Percentiles rank a stretch among this genome's conserved stretches.
Evolutionary conservation across 768 basidiomycete genomes (phyloP).

Genomic region (Udeniomyces megalosporus): DNA sequence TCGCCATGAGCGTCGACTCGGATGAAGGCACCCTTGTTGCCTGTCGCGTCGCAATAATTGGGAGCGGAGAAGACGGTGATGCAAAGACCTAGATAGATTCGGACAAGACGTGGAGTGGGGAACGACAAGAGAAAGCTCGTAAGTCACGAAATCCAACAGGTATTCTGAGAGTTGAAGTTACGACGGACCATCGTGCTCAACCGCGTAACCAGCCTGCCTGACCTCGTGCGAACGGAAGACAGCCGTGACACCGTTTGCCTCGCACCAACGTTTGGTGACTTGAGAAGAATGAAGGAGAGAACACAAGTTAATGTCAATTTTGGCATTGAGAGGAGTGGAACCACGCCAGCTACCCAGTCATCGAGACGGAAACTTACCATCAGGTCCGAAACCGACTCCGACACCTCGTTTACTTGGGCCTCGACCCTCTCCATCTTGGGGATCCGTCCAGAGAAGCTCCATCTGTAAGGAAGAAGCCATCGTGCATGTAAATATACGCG

Average conservation of each 20-base stretch:
- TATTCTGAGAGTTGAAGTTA: too few relatives aligned
- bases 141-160: too few relatives aligned
- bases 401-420: conserved; percentile 97
- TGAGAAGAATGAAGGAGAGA: conserved; percentile 34
- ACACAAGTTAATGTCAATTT: background rate
- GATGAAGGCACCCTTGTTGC: conserved; percentile 20
- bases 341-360: conserved; percentile 20
- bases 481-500: background rate
- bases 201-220: conserved; percentile 83
- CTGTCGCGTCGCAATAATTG: conserved; percentile 29
- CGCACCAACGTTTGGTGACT: conserved; percentile 77
- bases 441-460: conserved; percentile 92
- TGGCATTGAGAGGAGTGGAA: too few relatives aligned
- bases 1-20: conserved; percentile 39
- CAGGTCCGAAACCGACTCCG: conserved; percentile 83
- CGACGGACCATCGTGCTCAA: conserved; percentile 50
- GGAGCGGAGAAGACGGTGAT: conserved; percentile 82
- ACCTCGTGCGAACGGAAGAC: conserved; percentile 95
- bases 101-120: background rate
- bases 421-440: conserved; percentile 70
- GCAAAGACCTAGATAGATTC: conserved; percentile 51
- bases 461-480: background rate
- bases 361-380: background rate
- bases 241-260: conserved; percentile 66
- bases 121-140: background rate